phyloP scores from a whole-genome alignment of 148 eudicot genomes.

The Simmondsia chinensis region DNA sequence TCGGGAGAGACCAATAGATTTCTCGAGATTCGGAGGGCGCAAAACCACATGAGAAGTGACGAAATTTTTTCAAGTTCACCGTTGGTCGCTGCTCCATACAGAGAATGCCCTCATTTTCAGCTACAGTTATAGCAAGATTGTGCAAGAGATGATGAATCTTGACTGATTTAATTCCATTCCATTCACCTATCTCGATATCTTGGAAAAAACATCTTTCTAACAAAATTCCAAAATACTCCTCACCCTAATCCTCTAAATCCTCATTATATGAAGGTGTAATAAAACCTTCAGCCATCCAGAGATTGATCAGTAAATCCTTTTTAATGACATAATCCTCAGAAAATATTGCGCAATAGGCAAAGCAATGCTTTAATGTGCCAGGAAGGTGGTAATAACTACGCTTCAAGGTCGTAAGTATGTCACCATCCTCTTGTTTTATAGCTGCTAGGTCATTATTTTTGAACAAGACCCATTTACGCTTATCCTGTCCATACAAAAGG shows the following conservation, averaged over 20 bases:
- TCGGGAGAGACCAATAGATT: no score
- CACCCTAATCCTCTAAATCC: constrained; percentile 2
- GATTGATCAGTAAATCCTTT: not conserved
- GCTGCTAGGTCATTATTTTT: constrained; percentile 18
- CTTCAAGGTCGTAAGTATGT: constrained; percentile 11
- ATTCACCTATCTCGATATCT: not conserved
- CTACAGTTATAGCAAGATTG: constrained; percentile 1
- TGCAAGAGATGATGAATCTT: constrained; percentile 8
- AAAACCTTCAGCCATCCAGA: constrained; percentile 4
- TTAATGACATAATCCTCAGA: not conserved
- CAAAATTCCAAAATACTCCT: not conserved
- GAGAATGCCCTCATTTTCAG: not conserved
- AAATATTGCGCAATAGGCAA: constrained; percentile 1
- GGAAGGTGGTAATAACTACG: constrained; percentile 16
- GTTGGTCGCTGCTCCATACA: not conserved
- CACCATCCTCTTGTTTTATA: constrained; percentile 3
- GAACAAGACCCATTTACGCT: constrained; percentile 20
- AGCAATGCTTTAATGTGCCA: not conserved
- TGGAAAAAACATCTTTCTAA: constrained; percentile 6
- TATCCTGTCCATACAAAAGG: constrained; percentile 10
- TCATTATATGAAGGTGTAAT: not conserved
- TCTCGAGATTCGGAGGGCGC: no score
- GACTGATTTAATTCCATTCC: not conserved
- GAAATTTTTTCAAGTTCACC: not conserved
- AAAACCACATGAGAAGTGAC: not conserved